Evolutionary conservation across 192 early-diverging fungal species (phyloP).

Genomic region (Coemansia sp.): DNA sequence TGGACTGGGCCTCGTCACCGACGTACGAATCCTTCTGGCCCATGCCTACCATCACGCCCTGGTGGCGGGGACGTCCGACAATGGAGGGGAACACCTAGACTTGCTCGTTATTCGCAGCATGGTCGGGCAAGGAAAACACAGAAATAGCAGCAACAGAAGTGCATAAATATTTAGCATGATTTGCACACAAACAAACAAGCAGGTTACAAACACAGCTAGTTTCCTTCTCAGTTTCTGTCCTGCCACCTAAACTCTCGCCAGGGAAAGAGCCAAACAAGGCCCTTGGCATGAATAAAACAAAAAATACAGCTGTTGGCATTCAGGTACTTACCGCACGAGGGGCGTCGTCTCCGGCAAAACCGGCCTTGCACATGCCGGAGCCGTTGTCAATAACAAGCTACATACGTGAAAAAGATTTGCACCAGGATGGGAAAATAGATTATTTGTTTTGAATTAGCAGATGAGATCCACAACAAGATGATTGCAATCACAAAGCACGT

Average conservation of each 20-base stretch:
- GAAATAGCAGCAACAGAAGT: not conserved
- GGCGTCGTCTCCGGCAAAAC: slow-evolving; percentile 90
- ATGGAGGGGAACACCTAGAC: slow-evolving; percentile 74
- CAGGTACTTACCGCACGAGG: slow-evolving; percentile 72
- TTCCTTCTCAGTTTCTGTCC: not conserved
- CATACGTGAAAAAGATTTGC: slow-evolving; percentile 12
- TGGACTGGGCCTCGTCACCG: slow-evolving; percentile 89
- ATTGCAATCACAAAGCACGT: slow-evolving; percentile 1
- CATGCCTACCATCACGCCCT: slow-evolving; percentile 90
- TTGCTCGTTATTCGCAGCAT: slow-evolving; percentile 8
- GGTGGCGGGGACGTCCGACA: slow-evolving; percentile 84
- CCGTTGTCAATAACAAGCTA: slow-evolving; percentile 90
- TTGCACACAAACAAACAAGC: not conserved
- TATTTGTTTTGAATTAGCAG: slow-evolving; percentile 12
- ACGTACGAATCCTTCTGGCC: slow-evolving; percentile 90
- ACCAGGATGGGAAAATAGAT: slow-evolving; percentile 8
- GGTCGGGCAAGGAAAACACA: slow-evolving; percentile 5
- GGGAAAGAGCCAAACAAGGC: too few relatives aligned
- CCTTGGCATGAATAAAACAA: not conserved
- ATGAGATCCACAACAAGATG: slow-evolving; percentile 17
- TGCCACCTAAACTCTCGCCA: not conserved
- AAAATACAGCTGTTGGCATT: not conserved
- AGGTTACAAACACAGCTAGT: not conserved
- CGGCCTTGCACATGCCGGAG: slow-evolving; percentile 95
- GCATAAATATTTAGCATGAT: slow-evolving; percentile 2